Percentiles rank a stretch among this genome's conserved stretches.
These are phyloP conservation scores for Syncephalis fuscata DNA, from an alignment of 371 early-diverging fungal species.

Conservation along the genomic window DNA sequence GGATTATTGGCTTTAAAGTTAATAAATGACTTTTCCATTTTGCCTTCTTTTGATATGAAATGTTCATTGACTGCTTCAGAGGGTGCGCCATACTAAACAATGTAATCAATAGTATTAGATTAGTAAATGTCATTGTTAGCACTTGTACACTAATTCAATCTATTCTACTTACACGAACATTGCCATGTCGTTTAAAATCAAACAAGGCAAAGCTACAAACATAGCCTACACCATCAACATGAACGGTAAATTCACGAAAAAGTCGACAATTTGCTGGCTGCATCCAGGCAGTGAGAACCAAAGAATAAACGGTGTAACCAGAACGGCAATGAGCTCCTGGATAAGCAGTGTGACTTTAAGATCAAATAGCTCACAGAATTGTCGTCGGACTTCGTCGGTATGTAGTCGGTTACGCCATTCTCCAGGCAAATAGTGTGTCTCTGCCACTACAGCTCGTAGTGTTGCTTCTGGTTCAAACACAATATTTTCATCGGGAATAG, in stretches of 20 bases:
- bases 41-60: slow-evolving; percentile 65
- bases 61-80: slow-evolving; percentile 34
- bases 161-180: slow-evolving; percentile 29
- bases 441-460: slow-evolving; percentile 57
- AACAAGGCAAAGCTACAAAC: slow-evolving; percentile 95
- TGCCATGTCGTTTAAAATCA: slow-evolving; percentile 70
- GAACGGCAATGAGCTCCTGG: slow-evolving; percentile 65
- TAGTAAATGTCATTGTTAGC: no score
- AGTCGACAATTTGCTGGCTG: slow-evolving; percentile 70
- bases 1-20: slow-evolving; percentile 87
- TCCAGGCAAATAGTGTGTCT: slow-evolving; percentile 80
- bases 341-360: slow-evolving; percentile 61
- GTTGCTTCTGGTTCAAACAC: slow-evolving; percentile 65
- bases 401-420: slow-evolving; percentile 76
- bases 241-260: slow-evolving; percentile 82
- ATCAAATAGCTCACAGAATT: slow-evolving; percentile 67
- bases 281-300: slow-evolving; percentile 62
- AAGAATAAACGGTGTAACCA: slow-evolving; percentile 76
- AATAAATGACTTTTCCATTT: slow-evolving; percentile 93
- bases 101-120: no score
- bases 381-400: slow-evolving; percentile 63
- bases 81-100: slow-evolving; percentile 51
- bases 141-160: background rate
- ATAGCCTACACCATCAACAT: slow-evolving; percentile 78
- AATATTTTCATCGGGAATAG: slow-evolving; percentile 69